These are phyloP conservation scores for Calonectria fujianensis DNA, from an alignment of 2,329 filamentous ascomycete genomes.

Conservation along the genomic window DNA sequence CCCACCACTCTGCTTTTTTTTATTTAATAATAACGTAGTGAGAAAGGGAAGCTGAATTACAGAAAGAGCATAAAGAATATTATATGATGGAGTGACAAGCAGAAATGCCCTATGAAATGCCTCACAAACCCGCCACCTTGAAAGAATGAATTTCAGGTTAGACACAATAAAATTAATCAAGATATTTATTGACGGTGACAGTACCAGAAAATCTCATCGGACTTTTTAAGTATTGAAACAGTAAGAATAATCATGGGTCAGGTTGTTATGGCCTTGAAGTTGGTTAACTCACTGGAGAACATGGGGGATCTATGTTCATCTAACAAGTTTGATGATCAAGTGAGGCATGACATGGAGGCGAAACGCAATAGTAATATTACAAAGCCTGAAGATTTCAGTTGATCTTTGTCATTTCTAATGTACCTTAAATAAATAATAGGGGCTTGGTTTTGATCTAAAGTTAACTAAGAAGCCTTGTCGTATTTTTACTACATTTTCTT, in stretches of 20 bases:
- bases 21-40: background rate
- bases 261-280: background rate
- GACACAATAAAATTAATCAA: background rate
- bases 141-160: background rate
- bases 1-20: background rate
- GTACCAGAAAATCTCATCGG: background rate
- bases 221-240: background rate
- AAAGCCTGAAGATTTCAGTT: background rate
- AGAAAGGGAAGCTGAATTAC: background rate
- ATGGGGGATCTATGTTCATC: background rate
- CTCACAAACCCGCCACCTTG: background rate
- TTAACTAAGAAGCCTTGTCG: background rate
- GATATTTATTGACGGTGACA: background rate
- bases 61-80: background rate
- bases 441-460: background rate
- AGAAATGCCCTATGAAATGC: background rate
- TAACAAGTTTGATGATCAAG: background rate
- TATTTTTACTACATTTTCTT: constrained; percentile 6
- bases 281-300: background rate
- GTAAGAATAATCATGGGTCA: background rate
- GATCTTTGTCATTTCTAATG: background rate
- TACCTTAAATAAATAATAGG: background rate
- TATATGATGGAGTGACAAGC: background rate
- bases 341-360: background rate
- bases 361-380: background rate